These are phyloP conservation scores for Whalleya microplaca DNA, from an alignment of 2,329 filamentous ascomycete genomes.

Conservation along the genomic window DNA sequence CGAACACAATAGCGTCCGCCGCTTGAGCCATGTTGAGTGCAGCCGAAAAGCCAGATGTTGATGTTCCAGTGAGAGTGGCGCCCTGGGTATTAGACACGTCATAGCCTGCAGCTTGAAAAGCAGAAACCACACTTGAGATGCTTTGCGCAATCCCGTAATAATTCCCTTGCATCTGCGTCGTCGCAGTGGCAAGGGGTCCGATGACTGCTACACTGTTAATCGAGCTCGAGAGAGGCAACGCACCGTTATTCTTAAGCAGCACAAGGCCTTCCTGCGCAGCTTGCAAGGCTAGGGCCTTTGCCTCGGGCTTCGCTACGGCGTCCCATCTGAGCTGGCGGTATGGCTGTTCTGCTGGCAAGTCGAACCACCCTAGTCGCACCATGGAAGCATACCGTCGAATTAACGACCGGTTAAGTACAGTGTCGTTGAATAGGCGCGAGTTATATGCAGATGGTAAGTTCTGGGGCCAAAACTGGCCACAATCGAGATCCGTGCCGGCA, in stretches of 20 bases:
- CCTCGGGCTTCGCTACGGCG: constrained; percentile 58
- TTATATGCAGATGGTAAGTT: constrained; percentile 37
- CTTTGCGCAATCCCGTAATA: constrained; percentile 41
- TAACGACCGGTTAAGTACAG: constrained; percentile 52
- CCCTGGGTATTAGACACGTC: constrained; percentile 29
- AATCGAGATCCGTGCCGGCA: constrained; percentile 43
- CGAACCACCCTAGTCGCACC: constrained; percentile 61
- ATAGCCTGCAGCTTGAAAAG: constrained; percentile 29
- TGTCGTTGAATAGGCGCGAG: constrained; percentile 44
- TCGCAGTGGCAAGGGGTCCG: constrained; percentile 62
- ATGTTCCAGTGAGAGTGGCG: constrained; percentile 34
- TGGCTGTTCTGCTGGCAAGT: constrained; percentile 45
- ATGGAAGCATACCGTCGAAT: constrained; percentile 58
- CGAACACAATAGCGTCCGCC: constrained; percentile 56
- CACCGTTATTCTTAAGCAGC: constrained; percentile 59
- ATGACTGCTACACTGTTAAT: constrained; percentile 57
- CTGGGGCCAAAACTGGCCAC: constrained; percentile 35
- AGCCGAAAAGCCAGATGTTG: constrained; percentile 35
- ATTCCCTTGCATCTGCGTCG: constrained; percentile 60
- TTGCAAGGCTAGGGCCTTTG: constrained; percentile 58
- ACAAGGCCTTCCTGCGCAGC: constrained; percentile 54
- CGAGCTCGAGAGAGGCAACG: constrained; percentile 51
- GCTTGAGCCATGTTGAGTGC: constrained; percentile 45
- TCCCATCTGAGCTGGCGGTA: constrained; percentile 58
- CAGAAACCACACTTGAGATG: constrained; percentile 31